A percentile compares a stretch with the other conserved stretches of the same genome.
phyloP scores from a whole-genome alignment of 2,329 filamentous ascomycete species.

The Ophiobolus disseminans region DNA sequence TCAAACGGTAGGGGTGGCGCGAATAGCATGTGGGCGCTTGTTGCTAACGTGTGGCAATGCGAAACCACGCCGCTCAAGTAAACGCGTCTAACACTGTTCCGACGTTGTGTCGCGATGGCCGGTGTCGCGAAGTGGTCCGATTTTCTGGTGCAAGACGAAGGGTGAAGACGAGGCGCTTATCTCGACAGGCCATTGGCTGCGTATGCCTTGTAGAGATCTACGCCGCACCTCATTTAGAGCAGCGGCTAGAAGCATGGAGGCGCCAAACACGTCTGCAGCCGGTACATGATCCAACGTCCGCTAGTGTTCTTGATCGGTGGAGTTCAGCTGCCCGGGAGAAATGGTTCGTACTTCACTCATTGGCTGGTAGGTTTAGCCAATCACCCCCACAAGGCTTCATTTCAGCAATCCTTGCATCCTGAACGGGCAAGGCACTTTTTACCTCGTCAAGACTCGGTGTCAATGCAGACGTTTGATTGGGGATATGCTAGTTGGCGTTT shows the following conservation, averaged over 20 bases:
- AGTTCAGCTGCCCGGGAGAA: constrained; percentile 7
- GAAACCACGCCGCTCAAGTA: constrained; percentile 21
- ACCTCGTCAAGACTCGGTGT: no score
- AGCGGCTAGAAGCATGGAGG: constrained; percentile 19
- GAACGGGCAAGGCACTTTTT: background rate
- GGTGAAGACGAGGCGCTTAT: constrained; percentile 25
- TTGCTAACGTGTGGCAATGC: constrained; percentile 23
- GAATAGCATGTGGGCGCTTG: constrained; percentile 6
- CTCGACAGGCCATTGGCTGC: constrained; percentile 17
- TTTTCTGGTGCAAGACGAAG: constrained; percentile 14
- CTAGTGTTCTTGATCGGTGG: constrained; percentile 11
- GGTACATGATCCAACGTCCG: constrained; percentile 12
- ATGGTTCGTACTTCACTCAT: constrained; percentile 7
- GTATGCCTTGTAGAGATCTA: constrained; percentile 14
- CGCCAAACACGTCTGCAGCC: constrained; percentile 13
- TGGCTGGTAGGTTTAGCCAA: constrained; percentile 13
- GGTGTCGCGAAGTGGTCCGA: constrained; percentile 27
- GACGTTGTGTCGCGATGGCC: constrained; percentile 16
- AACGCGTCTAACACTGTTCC: constrained; percentile 24
- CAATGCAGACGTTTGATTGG: no score
- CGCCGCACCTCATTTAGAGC: constrained; percentile 25
- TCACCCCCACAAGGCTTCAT: constrained; percentile 8
- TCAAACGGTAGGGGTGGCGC: constrained; percentile 11
- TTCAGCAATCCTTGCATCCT: constrained; percentile 1
- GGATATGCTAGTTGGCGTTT: no score